phyloP scores from a whole-genome alignment of 352 stramenopile species.

The Phytophthora sansomeana region DNA sequence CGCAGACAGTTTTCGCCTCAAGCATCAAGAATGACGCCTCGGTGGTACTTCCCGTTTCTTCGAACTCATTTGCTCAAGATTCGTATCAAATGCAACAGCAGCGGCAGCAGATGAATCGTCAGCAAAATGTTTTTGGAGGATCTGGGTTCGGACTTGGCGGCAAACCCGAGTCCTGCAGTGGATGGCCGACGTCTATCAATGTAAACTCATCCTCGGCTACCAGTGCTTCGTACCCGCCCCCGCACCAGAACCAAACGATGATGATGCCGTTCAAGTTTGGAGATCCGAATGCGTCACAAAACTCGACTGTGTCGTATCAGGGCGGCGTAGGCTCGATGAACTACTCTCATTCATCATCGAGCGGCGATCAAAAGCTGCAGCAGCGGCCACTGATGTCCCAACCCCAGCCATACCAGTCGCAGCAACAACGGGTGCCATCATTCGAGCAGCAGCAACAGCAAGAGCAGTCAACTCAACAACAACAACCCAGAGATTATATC shows the following conservation, averaged over 20 bases:
- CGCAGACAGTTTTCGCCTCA: slow-evolving; percentile 25
- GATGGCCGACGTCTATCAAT: slow-evolving; percentile 27
- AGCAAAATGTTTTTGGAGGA: slow-evolving; percentile 25
- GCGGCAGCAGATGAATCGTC: slow-evolving; percentile 32
- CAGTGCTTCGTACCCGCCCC: slow-evolving; percentile 17
- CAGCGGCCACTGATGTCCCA: slow-evolving; percentile 26
- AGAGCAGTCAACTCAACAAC: slow-evolving; percentile 24
- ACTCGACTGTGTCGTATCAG: slow-evolving; percentile 19
- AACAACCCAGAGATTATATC: slow-evolving; percentile 56
- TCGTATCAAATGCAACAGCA: slow-evolving; percentile 33
- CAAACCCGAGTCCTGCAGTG: slow-evolving; percentile 24
- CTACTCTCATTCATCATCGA: slow-evolving; percentile 31
- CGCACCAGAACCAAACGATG: slow-evolving; percentile 35
- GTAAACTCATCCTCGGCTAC: slow-evolving; percentile 18
- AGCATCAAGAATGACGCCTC: slow-evolving; percentile 43
- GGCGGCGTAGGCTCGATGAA: slow-evolving; percentile 28
- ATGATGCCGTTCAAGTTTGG: slow-evolving; percentile 50
- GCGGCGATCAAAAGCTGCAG: slow-evolving; percentile 19
- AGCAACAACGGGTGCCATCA: slow-evolving; percentile 28
- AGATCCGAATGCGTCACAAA: slow-evolving; percentile 23
- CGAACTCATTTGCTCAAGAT: slow-evolving; percentile 38
- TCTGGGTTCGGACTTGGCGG: slow-evolving; percentile 15
- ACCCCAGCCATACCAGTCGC: slow-evolving; percentile 33
- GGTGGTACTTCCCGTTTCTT: slow-evolving; percentile 39
- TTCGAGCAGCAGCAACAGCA: slow-evolving; percentile 36